Percentiles rank a stretch among this genome's conserved stretches.
These are phyloP conservation scores for Salix purpurea DNA, from an alignment of 345 rosid species.

Conservation along the genomic window DNA sequence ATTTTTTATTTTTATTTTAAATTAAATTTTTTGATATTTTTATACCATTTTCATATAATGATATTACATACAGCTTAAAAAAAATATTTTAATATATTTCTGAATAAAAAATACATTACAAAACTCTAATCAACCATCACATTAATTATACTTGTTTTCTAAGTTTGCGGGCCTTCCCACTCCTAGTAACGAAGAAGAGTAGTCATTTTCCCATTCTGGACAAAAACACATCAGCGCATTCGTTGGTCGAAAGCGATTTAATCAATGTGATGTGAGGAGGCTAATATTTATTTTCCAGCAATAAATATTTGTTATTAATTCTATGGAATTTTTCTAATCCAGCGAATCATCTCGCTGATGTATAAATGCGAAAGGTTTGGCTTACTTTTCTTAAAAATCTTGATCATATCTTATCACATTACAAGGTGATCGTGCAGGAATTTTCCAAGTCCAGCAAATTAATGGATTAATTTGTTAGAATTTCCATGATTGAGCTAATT, in stretches of 20 bases:
- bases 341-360: background rate
- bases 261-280: background rate
- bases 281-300: background rate
- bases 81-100: too few species aligned
- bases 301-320: too few species aligned
- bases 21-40: too few species aligned
- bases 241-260: background rate
- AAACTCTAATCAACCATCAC: too few species aligned
- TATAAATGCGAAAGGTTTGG: too few species aligned
- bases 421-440: background rate
- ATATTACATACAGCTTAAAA: too few species aligned
- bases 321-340: background rate
- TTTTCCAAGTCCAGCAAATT: background rate
- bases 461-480: background rate
- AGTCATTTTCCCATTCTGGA: background rate
- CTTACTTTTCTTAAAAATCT: too few species aligned
- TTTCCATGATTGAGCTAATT: background rate
- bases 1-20: too few species aligned
- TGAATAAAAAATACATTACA: too few species aligned
- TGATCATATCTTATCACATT: too few species aligned
- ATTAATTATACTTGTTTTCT: background rate
- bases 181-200: background rate
- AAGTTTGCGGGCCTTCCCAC: background rate
- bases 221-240: background rate
- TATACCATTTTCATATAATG: too few species aligned